Evolutionary conservation across 257 asterid species (phyloP).

Genomic region (Avicennia marina): DNA sequence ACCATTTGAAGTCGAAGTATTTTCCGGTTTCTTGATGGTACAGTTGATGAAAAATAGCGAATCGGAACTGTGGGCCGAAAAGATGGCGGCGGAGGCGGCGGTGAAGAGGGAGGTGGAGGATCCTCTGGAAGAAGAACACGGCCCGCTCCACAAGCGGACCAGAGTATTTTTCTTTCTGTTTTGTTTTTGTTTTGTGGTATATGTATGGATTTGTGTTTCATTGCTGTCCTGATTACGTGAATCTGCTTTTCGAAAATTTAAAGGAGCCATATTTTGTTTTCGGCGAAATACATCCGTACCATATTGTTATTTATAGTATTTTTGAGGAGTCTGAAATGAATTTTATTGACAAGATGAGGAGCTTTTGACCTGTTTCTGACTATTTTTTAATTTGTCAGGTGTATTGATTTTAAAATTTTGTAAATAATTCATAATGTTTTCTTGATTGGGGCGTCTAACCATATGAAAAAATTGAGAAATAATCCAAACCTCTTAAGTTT

Average conservation of each 20-base stretch:
- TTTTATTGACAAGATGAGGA: neutral
- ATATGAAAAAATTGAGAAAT: too few relatives aligned
- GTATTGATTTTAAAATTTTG: neutral
- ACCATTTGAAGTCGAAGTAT: neutral
- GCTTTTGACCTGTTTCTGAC: neutral
- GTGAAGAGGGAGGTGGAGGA: slow-evolving; percentile 43
- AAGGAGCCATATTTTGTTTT: neutral
- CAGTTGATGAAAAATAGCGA: slow-evolving; percentile 30
- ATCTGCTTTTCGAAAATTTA: neutral
- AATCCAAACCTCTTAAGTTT: too few relatives aligned
- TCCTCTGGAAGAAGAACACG: slow-evolving; percentile 38
- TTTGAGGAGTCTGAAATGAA: neutral
- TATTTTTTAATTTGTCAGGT: neutral
- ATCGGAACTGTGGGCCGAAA: slow-evolving; percentile 20
- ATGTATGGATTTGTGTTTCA: neutral
- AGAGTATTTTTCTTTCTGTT: slow-evolving; percentile 19
- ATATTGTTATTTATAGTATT: neutral
- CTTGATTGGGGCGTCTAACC: too few relatives aligned
- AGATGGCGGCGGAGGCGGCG: slow-evolving; percentile 31
- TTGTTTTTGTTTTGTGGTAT: neutral
- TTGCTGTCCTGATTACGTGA: neutral
- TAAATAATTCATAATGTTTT: too few relatives aligned
- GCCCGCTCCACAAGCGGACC: slow-evolving; percentile 40
- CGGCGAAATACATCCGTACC: neutral
- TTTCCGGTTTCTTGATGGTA: slow-evolving; percentile 26